Evolutionary conservation across 306 rosid genomes (phyloP).

Genomic region (Fragaria nilgerrensis): DNA sequence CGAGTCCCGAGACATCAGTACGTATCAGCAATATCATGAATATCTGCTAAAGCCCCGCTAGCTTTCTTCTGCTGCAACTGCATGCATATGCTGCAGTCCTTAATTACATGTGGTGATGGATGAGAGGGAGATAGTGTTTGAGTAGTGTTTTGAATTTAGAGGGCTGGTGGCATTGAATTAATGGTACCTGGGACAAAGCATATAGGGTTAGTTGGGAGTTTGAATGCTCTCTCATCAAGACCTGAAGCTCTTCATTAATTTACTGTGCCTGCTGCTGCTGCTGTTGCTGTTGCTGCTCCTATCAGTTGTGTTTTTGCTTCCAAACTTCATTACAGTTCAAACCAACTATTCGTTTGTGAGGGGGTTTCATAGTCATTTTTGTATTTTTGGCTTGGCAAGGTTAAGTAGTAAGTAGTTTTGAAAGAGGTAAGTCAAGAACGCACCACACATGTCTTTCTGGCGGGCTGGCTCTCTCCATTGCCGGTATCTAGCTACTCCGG

Average conservation of each 20-base stretch:
- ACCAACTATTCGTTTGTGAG: constrained; percentile 46
- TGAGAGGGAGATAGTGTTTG: constrained; percentile 22
- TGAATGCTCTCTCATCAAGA: constrained; percentile 70
- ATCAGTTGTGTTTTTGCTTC: constrained; percentile 37
- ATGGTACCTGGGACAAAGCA: constrained; percentile 38
- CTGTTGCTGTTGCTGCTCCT: constrained; percentile 4
- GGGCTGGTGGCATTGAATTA: constrained; percentile 47
- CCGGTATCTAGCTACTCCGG: constrained; percentile 11
- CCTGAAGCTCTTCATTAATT: constrained; percentile 48
- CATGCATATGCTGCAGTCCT: constrained; percentile 22
- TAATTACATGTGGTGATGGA: constrained; percentile 41
- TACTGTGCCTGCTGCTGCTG: constrained; percentile 42
- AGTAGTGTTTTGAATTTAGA: not conserved
- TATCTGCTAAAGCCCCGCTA: not conserved
- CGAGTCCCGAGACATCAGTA: too few relatives aligned
- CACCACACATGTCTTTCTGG: constrained; percentile 54
- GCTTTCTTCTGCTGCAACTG: constrained; percentile 11
- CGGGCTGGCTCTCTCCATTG: not conserved
- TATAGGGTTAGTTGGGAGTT: constrained; percentile 64
- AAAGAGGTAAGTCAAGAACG: constrained; percentile 96
- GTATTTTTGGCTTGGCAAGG: not conserved
- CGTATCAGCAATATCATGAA: not conserved
- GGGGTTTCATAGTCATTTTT: constrained; percentile 5
- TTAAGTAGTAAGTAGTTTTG: constrained; percentile 3
- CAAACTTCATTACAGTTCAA: constrained; percentile 55